These are phyloP conservation scores for Glycyrrhiza uralensis DNA, from an alignment of 306 rosid species.

Conservation along the genomic window DNA sequence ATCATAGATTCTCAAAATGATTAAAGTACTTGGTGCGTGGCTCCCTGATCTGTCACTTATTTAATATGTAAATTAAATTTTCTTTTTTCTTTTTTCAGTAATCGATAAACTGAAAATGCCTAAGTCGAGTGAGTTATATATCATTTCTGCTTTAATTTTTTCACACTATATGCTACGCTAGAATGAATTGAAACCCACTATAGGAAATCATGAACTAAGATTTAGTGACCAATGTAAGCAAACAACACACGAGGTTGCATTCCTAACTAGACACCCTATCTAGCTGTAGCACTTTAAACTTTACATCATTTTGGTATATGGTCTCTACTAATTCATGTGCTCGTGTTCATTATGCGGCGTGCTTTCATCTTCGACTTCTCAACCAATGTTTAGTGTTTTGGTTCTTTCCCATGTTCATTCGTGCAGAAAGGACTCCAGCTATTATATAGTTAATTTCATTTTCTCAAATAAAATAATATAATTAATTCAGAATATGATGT, in stretches of 20 bases:
- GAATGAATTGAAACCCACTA: background rate
- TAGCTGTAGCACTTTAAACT: background rate
- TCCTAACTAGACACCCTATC: background rate
- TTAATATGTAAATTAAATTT: background rate
- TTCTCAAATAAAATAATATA: background rate
- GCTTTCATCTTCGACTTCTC: background rate
- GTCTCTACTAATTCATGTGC: background rate
- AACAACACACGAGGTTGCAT: conserved; percentile 5
- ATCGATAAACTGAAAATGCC: background rate
- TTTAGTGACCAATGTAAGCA: background rate
- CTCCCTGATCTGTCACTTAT: background rate
- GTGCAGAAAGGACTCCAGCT: background rate
- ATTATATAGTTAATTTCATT: background rate
- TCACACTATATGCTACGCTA: background rate
- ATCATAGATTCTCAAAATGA: background rate
- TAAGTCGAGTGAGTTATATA: background rate
- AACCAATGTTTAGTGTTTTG: background rate
- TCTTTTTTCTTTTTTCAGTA: too few species aligned
- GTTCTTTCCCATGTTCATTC: background rate
- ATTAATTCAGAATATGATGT: too few species aligned
- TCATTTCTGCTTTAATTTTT: background rate
- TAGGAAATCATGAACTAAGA: conserved; percentile 1
- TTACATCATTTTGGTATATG: background rate
- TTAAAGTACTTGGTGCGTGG: too few species aligned
- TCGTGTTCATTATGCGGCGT: background rate